These are phyloP conservation scores for Monilinia fructicola DNA, from an alignment of 2,329 filamentous ascomycete genomes.

Conservation along the genomic window DNA sequence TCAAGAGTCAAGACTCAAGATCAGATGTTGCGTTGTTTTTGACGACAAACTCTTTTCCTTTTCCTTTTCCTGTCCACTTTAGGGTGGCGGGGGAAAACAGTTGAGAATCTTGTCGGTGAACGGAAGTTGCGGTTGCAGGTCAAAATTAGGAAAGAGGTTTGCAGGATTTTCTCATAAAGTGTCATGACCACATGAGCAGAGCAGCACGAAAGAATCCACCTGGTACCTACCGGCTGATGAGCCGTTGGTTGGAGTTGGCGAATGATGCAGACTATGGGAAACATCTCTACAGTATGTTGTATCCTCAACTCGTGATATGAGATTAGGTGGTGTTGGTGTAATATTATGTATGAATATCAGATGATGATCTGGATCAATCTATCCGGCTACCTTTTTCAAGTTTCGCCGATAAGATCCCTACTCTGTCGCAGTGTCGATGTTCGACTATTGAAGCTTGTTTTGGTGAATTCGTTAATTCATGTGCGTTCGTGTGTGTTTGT, in stretches of 20 bases:
- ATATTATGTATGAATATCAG: slow-evolving; percentile 15
- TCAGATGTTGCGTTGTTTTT: slow-evolving; percentile 19
- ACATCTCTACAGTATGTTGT: background rate
- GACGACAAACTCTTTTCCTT: slow-evolving; percentile 18
- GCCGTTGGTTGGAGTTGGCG: background rate
- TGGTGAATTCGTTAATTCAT: background rate
- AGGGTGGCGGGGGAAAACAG: slow-evolving; percentile 9
- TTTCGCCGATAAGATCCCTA: slow-evolving; percentile 3
- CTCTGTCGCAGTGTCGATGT: background rate
- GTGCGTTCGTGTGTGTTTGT: slow-evolving; percentile 1
- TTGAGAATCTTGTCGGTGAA: slow-evolving; percentile 20
- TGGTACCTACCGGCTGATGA: slow-evolving; percentile 9
- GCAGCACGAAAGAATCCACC: background rate
- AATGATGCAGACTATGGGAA: slow-evolving; percentile 14
- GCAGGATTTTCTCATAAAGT: slow-evolving; percentile 10
- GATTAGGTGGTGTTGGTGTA: slow-evolving; percentile 7
- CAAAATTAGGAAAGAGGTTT: background rate
- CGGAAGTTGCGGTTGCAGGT: slow-evolving; percentile 13
- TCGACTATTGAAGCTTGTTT: background rate
- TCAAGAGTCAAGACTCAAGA: slow-evolving; percentile 9
- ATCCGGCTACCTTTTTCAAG: background rate
- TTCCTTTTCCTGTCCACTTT: slow-evolving; percentile 15
- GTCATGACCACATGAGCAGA: slow-evolving; percentile 20
- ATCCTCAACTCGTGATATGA: slow-evolving; percentile 1
- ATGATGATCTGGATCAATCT: slow-evolving; percentile 16